Conservation (phyloP, 208 protist species). For the Crithidia expoeki region DNA sequence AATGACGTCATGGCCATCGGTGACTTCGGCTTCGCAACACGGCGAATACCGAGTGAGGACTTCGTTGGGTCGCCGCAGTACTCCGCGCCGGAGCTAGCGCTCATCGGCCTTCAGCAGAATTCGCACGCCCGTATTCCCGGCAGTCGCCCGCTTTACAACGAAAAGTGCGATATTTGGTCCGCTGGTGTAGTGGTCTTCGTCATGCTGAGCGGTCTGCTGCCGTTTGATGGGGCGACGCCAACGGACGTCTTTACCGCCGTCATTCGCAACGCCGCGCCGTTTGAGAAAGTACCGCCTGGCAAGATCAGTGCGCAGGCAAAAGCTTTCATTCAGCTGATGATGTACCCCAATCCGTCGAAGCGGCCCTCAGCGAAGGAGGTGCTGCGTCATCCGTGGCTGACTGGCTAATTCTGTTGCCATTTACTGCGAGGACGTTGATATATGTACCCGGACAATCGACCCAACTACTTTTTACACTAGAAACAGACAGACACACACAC, state of each 20-base stretch:
- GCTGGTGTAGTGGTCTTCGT: constrained; percentile 86
- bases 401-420: constrained; percentile 1
- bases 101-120: constrained; percentile 62
- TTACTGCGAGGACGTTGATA: not conserved
- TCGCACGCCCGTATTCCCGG: constrained; percentile 2
- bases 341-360: constrained; percentile 60
- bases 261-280: constrained; percentile 65
- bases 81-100: constrained; percentile 79
- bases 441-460: not conserved
- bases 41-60: constrained; percentile 45
- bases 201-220: constrained; percentile 79
- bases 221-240: constrained; percentile 73
- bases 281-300: constrained; percentile 42
- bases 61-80: constrained; percentile 87
- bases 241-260: constrained; percentile 72
- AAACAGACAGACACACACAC: too few relatives aligned
- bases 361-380: constrained; percentile 67
- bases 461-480: not conserved
- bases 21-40: constrained; percentile 97
- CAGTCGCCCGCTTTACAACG: constrained; percentile 72
- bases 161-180: constrained; percentile 93
- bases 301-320: constrained; percentile 48
- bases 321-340: constrained; percentile 59
- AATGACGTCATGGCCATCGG: constrained; percentile 91
- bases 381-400: constrained; percentile 71